phyloP scores from a whole-genome alignment of 1,284 basidiomycete genomes.

The Coniferiporia sulphurascens region DNA sequence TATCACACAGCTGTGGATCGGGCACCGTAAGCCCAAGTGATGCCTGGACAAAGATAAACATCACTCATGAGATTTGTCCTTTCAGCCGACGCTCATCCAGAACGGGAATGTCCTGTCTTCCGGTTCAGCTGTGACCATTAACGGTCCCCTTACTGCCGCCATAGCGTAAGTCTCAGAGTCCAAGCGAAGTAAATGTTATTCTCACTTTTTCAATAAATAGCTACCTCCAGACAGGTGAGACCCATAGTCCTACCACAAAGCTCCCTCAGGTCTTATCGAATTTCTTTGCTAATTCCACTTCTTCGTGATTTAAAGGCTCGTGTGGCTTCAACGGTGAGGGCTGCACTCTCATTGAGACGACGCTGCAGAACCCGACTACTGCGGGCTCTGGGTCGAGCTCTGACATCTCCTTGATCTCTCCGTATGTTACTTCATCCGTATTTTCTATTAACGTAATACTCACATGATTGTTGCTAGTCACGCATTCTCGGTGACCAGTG shows the following conservation, averaged over 20 bases:
- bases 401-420: constrained; percentile 23
- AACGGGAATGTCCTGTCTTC: constrained; percentile 20
- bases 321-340: constrained; percentile 23
- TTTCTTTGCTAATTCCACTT: background rate
- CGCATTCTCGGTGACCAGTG: constrained; percentile 22
- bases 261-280: background rate
- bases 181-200: background rate
- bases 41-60: background rate
- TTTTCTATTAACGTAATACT: constrained; percentile 12
- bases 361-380: constrained; percentile 21
- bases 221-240: constrained; percentile 14
- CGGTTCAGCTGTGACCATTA: constrained; percentile 18
- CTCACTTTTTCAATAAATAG: background rate
- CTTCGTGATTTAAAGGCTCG: constrained; percentile 5
- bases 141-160: constrained; percentile 18
- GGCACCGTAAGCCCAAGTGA: constrained; percentile 26
- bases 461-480: background rate
- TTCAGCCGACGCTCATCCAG: constrained; percentile 21
- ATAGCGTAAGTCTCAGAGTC: constrained; percentile 17
- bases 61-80: too few relatives aligned
- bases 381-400: constrained; percentile 22
- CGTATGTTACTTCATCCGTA: background rate
- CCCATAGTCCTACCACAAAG: background rate
- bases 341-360: constrained; percentile 22
- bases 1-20: constrained; percentile 28